These are phyloP conservation scores for Mycosphaerelloides madeirae DNA, from an alignment of 2,329 filamentous ascomycete genomes.

Conservation along the genomic window DNA sequence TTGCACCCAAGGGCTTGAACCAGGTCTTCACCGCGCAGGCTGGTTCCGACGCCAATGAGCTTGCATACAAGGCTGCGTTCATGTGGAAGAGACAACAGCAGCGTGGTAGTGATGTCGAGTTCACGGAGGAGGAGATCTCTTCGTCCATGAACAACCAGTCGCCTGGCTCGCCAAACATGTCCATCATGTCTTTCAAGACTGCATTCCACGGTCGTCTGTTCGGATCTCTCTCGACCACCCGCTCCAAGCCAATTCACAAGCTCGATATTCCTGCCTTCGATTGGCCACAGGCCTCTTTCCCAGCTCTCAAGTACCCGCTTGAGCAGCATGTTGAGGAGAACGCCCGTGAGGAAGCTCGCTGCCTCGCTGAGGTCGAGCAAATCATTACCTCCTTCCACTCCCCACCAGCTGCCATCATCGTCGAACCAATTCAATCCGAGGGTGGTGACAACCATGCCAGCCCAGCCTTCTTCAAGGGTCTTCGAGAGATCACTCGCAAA, in stretches of 20 bases:
- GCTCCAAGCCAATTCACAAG: constrained; percentile 92
- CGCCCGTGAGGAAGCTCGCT: constrained; percentile 71
- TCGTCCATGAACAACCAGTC: constrained; percentile 75
- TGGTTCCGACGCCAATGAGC: constrained; percentile 89
- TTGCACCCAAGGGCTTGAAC: constrained; percentile 75
- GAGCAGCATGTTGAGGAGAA: constrained; percentile 76
- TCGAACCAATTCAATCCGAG: constrained; percentile 91
- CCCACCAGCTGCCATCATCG: constrained; percentile 73
- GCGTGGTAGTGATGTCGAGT: constrained; percentile 75
- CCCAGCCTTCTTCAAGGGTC: constrained; percentile 76
- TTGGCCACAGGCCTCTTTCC: constrained; percentile 90
- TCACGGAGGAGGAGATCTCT: constrained; percentile 69
- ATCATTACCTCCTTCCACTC: constrained; percentile 74
- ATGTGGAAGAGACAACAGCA: constrained; percentile 82
- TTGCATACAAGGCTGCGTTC: constrained; percentile 91
- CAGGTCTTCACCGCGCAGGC: constrained; percentile 89
- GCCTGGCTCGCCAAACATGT: constrained; percentile 72
- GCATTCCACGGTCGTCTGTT: constrained; percentile 90
- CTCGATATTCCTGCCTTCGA: constrained; percentile 91
- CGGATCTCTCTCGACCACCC: constrained; percentile 79
- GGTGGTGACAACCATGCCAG: constrained; percentile 93
- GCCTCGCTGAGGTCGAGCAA: constrained; percentile 76
- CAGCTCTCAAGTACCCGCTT: constrained; percentile 78
- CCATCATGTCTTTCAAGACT: constrained; percentile 82
- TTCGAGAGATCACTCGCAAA: constrained; percentile 73